Percentiles rank a stretch among this genome's conserved stretches.
Evolutionary conservation across 352 stramenopile species (phyloP).

Genomic region (Phytopythium delawarense): DNA sequence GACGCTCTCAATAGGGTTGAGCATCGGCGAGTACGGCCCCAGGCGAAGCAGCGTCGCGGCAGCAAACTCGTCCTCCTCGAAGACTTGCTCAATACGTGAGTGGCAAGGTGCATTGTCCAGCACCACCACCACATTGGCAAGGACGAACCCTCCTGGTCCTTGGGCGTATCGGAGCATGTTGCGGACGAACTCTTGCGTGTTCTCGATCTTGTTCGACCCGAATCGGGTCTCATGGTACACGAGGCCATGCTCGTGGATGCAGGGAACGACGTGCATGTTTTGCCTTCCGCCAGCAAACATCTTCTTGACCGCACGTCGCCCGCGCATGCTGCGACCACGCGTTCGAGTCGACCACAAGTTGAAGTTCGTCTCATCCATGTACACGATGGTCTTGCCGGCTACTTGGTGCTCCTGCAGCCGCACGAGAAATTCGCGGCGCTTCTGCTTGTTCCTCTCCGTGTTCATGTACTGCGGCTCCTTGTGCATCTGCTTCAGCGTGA

Average conservation of each 20-base stretch:
- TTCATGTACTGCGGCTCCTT: neutral
- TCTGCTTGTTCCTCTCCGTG: neutral
- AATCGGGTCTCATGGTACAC: neutral
- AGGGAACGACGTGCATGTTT: neutral
- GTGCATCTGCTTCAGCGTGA: neutral
- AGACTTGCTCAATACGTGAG: neutral
- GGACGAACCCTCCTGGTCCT: too few relatives aligned
- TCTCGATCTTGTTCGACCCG: neutral
- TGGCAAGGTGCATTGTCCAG: neutral
- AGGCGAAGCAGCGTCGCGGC: neutral
- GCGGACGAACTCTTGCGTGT: neutral
- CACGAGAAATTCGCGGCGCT: neutral
- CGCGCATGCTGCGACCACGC: neutral
- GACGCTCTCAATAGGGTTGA: neutral
- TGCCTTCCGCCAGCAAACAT: neutral
- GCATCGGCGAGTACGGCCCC: neutral
- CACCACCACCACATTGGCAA: neutral
- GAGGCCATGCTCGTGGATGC: neutral
- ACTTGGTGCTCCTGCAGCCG: neutral
- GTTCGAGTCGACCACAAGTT: neutral
- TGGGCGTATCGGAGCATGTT: neutral
- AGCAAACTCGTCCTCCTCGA: neutral
- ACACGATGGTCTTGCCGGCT: neutral
- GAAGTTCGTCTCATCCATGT: neutral
- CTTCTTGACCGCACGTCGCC: neutral